A percentile compares a stretch with the other conserved stretches of the same genome.
Conservation (phyloP, 2,329 filamentous ascomycete species). For the Aspergillus unguis region DNA sequence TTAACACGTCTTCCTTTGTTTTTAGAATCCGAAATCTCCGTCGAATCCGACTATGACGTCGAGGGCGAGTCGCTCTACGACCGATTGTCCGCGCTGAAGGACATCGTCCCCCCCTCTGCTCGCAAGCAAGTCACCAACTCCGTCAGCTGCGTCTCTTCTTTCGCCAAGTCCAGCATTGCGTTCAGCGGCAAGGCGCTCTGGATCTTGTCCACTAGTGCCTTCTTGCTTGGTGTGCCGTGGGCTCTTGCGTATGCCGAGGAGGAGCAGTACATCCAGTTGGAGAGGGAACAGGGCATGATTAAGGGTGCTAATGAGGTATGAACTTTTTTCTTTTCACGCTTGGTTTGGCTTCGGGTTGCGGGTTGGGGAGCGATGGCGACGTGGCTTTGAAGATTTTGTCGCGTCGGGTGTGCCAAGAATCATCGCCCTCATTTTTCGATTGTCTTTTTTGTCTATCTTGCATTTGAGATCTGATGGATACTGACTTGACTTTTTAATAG, state of each 20-base stretch:
- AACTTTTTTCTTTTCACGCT: conserved; percentile 11
- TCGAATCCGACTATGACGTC: conserved; percentile 63
- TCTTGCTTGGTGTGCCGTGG: conserved; percentile 89
- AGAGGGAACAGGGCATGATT: conserved; percentile 94
- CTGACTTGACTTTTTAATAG: conserved; percentile 25
- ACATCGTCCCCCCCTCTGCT: conserved; percentile 71
- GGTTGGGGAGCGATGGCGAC: background rate
- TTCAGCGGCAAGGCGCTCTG: conserved; percentile 85
- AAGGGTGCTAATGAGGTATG: conserved; percentile 78
- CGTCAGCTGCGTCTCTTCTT: conserved; percentile 45
- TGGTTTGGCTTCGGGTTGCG: background rate
- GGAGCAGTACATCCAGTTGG: conserved; percentile 95
- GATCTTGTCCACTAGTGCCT: conserved; percentile 83
- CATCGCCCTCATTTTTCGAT: background rate
- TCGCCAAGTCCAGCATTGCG: conserved; percentile 45
- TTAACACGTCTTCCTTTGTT: conserved; percentile 11
- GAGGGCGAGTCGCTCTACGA: conserved; percentile 64
- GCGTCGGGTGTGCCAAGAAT: conserved; percentile 9
- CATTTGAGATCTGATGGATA: background rate
- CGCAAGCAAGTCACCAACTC: conserved; percentile 65
- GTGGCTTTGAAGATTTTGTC: conserved; percentile 8
- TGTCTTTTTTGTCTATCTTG: background rate
- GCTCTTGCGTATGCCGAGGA: conserved; percentile 91
- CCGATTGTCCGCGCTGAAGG: conserved; percentile 67
- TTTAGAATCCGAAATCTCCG: conserved; percentile 78